These are phyloP conservation scores for Phaeolepiota aurea DNA, from an alignment of 768 basidiomycete genomes.

Conservation along the genomic window DNA sequence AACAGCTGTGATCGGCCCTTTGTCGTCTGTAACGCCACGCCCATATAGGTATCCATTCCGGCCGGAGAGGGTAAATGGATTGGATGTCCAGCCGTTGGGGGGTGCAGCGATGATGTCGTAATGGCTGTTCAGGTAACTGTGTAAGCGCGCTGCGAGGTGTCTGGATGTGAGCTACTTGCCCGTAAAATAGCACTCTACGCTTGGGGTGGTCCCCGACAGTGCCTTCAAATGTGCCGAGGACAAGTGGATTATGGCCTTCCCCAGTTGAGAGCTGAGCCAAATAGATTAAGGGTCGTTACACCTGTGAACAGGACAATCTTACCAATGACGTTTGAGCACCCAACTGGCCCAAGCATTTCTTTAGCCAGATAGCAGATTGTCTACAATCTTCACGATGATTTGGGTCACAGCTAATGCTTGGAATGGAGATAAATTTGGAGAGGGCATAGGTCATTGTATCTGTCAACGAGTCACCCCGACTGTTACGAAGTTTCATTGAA, in stretches of 20 bases:
- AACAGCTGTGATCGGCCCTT: slow-evolving; percentile 88
- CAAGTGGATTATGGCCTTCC: slow-evolving; percentile 77
- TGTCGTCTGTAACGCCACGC: slow-evolving; percentile 89
- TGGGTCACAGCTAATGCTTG: slow-evolving; percentile 69
- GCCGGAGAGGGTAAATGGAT: slow-evolving; percentile 78
- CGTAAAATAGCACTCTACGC: slow-evolving; percentile 85
- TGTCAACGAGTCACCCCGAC: slow-evolving; percentile 15
- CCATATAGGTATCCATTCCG: slow-evolving; percentile 89
- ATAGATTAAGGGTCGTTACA: not conserved
- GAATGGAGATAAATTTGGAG: slow-evolving; percentile 80
- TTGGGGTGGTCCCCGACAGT: slow-evolving; percentile 47
- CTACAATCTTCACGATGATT: slow-evolving; percentile 78
- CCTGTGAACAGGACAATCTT: slow-evolving; percentile 12
- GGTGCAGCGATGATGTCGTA: slow-evolving; percentile 94
- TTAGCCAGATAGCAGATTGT: slow-evolving; percentile 89
- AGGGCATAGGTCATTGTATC: slow-evolving; percentile 76
- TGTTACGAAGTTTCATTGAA: not conserved
- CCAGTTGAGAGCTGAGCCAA: slow-evolving; percentile 64
- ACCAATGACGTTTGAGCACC: slow-evolving; percentile 80
- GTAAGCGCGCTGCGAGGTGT: too few relatives aligned
- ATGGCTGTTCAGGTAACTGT: slow-evolving; percentile 41
- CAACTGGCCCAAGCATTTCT: slow-evolving; percentile 79
- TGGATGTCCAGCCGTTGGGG: slow-evolving; percentile 65
- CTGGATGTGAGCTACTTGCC: slow-evolving; percentile 43
- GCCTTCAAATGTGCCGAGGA: slow-evolving; percentile 81